A percentile compares a stretch with the other conserved stretches of the same genome.
phyloP scores from a whole-genome alignment of 257 asterid genomes.

The Euphrasia confusa region DNA sequence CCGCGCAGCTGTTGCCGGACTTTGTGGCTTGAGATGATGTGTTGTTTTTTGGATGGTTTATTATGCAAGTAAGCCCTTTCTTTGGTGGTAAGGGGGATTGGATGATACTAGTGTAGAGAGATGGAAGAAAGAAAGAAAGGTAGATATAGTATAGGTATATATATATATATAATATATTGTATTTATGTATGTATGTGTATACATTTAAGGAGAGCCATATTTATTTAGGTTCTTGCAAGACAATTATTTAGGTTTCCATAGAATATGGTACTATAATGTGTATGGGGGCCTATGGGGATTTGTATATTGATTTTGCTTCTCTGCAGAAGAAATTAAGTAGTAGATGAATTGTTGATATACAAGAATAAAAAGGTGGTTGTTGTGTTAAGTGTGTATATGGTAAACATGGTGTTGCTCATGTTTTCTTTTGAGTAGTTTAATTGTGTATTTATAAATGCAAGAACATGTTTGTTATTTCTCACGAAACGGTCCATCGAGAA shows the following conservation, averaged over 20 bases:
- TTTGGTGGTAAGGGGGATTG: constrained; percentile 33
- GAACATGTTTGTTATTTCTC: too few species aligned
- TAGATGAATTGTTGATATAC: constrained; percentile 59
- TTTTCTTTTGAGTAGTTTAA: too few species aligned
- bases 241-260: constrained; percentile 38
- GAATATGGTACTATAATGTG: constrained; percentile 22
- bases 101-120: constrained; percentile 44
- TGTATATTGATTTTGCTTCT: constrained; percentile 84
- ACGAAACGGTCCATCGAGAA: too few species aligned
- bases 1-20: constrained; percentile 83
- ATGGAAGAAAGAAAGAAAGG: constrained; percentile 25
- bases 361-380: constrained; percentile 38
- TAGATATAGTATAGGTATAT: constrained; percentile 37
- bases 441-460: background rate
- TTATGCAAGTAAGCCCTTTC: constrained; percentile 21
- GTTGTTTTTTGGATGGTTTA: background rate
- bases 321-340: constrained; percentile 37
- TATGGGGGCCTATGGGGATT: constrained; percentile 42
- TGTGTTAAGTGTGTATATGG: background rate
- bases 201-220: constrained; percentile 46
- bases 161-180: too few species aligned
- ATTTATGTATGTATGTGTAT: constrained; percentile 32
- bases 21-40: constrained; percentile 39
- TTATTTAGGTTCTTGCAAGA: constrained; percentile 41
- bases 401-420: background rate